Conservation (phyloP, 1,139 yeast species). For the Suhomyces bolitotheri region DNA sequence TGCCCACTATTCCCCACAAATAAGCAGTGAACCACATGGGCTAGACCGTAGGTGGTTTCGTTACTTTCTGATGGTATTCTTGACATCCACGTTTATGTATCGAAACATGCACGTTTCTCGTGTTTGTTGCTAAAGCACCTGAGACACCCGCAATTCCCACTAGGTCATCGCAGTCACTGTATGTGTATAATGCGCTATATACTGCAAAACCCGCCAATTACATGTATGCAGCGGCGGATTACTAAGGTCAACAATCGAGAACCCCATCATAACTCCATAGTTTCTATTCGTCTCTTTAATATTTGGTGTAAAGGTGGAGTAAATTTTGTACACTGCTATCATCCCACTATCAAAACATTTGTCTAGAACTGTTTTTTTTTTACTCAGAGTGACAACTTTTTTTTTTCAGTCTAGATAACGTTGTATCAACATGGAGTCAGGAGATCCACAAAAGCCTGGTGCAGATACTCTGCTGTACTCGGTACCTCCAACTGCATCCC, state of each 20-base stretch:
- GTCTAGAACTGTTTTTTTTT: constrained; percentile 5
- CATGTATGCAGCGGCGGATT: background rate
- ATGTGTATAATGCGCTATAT: background rate
- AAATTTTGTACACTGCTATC: too few relatives aligned
- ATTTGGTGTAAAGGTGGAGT: too few relatives aligned
- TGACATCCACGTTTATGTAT: background rate
- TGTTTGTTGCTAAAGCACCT: too few relatives aligned
- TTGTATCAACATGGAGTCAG: constrained; percentile 9
- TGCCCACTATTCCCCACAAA: too few relatives aligned
- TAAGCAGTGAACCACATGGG: too few relatives aligned
- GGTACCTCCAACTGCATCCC: background rate
- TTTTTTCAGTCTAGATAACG: too few relatives aligned
- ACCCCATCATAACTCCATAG: too few relatives aligned
- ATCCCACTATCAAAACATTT: constrained; percentile 9
- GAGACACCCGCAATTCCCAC: too few relatives aligned
- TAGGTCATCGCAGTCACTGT: background rate
- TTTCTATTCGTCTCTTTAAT: too few relatives aligned
- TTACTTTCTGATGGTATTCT: too few relatives aligned
- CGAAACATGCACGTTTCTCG: background rate
- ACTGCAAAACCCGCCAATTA: background rate
- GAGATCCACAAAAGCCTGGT: constrained; percentile 3
- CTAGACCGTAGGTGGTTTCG: too few relatives aligned
- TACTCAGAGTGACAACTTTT: constrained; percentile 1
- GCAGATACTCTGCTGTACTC: background rate
- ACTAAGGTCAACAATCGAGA: too few relatives aligned